Evolutionary conservation across 495 filamentous ascomycete species (phyloP), one percentile per base, ranked within the genome.

Genomic region (Hypoxylon crocopeplum): DNA sequence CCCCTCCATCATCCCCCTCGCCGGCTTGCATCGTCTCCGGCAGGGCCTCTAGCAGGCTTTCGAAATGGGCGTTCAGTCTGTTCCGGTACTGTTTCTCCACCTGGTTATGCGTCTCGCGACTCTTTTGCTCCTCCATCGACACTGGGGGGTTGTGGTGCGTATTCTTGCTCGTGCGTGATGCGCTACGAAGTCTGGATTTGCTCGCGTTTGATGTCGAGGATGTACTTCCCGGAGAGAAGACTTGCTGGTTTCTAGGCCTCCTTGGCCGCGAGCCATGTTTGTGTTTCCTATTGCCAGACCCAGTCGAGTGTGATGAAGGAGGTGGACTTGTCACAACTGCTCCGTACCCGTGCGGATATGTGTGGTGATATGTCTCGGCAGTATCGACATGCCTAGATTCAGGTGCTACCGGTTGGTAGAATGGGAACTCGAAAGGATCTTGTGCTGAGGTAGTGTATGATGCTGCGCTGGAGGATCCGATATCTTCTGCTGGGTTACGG

Each of bases 51-150:
- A 80, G 64, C 17, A 80, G 68, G 27, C 56, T 74, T 47, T 80
- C 76, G 57, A 78, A 80, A 57, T 79, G 72, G 2, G 66, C 59
- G 41, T 80, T 80, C 12, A 80, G 72, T 15, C 77, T 45, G 55
- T 74, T 76, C n/a, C 78, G 75, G 59, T 80, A 80, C 55, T 79
- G 70, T 55, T 78, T 78, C 67, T 80, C 78, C 5, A 79, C 76
- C 20, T 76, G 62, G 54, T 80, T 79, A 39, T 79, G 78, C 7
- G 75, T 74, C 51, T 74, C 69, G 25, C 76, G 70, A 42, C 63
- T 72, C 50, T 72, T 74, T 8, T 70, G 71, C 59, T 76, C 76
- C 48, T 75, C 67, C 10, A 56, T 33, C 16, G 75, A 52, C 41
- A 72, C 68, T 12, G 63, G 67, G 10, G 68, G 67, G 34, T 72